Base-by-base conservation (phyloP, 2,329 filamentous ascomycete species). In the Hypomyces perniciosus region DNA sequence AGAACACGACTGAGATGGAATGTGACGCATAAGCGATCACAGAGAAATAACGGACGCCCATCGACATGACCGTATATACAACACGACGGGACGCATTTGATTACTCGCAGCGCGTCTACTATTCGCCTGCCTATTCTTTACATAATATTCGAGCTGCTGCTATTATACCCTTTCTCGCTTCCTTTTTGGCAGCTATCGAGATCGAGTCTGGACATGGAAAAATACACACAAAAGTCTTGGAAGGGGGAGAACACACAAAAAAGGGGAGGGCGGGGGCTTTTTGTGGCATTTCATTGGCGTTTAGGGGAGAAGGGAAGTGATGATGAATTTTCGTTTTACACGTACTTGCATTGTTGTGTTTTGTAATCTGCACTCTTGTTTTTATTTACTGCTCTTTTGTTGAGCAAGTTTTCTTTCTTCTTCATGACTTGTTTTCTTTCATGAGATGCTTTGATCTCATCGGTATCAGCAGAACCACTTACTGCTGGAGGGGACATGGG, bases 251-350 rank as follows among this genome's bases (percentile, higher is more conserved):
- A 31, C 8, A 26, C 26, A 44, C 12, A 38, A 13, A 38, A 38
- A 38, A 38, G 20, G 20, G 35, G 20, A 20, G 31, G 46, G 28
- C 37, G 31, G 40, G 35, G 30, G 12, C 43, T 46, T 42, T 42
- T 46, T 51, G 39, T 38, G 49, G 49, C 49, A 51, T 46, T 43
- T 38, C 26, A 33, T 37, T 31, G 49, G 49, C 44, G 49, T 51
- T 40, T n/a, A 51, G 33, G 38, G 20, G 34, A 46, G 39, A 41
- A 20, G 20, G 20, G 20, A 20, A 20, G 20, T 20, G 20, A 20
- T 46, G 33, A 46, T 30, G 44, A 51, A 35, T 38, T 43, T 35
- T 26, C 37, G 27, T 30, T 50, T 50, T 27, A 26, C 31, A 26
- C 31, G 30, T 29, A 26, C 7, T 42, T 43, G 13, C 37, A 46